Evolutionary conservation across 2,329 filamentous ascomycete genomes (phyloP).

Genomic region (Sporothrix humicola): DNA sequence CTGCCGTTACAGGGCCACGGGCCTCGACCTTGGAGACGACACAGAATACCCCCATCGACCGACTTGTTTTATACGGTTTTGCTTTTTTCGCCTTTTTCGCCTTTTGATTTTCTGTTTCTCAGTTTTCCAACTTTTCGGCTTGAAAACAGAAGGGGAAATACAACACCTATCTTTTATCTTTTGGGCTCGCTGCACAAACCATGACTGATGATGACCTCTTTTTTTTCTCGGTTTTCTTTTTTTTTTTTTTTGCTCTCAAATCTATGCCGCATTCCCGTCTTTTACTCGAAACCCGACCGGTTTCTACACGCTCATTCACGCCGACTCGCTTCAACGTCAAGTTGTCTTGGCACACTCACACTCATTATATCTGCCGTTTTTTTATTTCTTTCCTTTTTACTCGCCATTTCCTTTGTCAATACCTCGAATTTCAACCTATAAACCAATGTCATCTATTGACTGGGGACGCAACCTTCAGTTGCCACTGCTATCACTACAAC

Average conservation of each 20-base stretch:
- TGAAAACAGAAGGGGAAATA: not conserved
- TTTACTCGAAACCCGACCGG: not conserved
- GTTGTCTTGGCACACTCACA: not conserved
- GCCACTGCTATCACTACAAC: not conserved
- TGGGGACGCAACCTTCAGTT: not conserved
- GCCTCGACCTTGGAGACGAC: not conserved
- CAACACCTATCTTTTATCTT: constrained; percentile 24
- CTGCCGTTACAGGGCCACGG: no score
- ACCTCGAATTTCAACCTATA: not conserved
- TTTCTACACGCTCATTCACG: constrained; percentile 5
- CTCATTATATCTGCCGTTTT: not conserved
- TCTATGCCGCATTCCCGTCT: not conserved
- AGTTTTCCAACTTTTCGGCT: not conserved
- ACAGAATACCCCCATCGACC: constrained; percentile 1
- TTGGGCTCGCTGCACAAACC: constrained; percentile 23
- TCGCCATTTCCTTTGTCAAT: not conserved
- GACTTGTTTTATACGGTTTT: not conserved
- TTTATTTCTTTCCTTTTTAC: not conserved
- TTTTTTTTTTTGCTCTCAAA: not conserved
- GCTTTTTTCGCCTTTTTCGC: not conserved
- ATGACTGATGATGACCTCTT: constrained; percentile 26
- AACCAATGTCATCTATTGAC: not conserved
- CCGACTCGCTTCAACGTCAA: not conserved
- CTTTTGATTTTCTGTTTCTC: not conserved
- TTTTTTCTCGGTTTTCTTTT: not conserved